Conservation (phyloP, 148 eudicot genomes). For the Chenopodium formosanum region DNA sequence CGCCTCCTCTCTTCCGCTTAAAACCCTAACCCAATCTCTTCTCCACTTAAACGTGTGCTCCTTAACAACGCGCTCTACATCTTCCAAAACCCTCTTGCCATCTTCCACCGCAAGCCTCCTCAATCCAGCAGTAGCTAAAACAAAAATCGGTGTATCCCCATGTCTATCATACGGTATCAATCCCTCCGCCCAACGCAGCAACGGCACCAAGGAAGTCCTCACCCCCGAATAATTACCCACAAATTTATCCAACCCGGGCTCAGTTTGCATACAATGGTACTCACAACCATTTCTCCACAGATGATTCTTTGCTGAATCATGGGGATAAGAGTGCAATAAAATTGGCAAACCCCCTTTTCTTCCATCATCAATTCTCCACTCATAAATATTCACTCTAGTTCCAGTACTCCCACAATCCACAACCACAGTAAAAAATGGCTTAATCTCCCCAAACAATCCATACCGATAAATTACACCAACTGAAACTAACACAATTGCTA, state of each 20-base stretch:
- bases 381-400: slow-evolving; percentile 70
- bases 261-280: slow-evolving; percentile 78
- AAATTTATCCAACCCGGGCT: slow-evolving; percentile 80
- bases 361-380: slow-evolving; percentile 38
- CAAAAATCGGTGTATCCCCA: slow-evolving; percentile 50
- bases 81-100: slow-evolving; percentile 45
- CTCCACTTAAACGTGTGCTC: slow-evolving; percentile 46
- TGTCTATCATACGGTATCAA: slow-evolving; percentile 53
- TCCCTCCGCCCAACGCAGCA: slow-evolving; percentile 62
- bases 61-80: slow-evolving; percentile 56
- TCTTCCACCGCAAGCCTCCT: slow-evolving; percentile 49
- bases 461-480: slow-evolving; percentile 27
- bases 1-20: slow-evolving; percentile 89
- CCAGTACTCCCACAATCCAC: slow-evolving; percentile 94
- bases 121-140: slow-evolving; percentile 80
- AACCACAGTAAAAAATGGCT: slow-evolving; percentile 61
- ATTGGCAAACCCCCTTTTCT: slow-evolving; percentile 40
- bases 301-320: slow-evolving; percentile 30
- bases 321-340: slow-evolving; percentile 56
- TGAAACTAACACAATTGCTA: slow-evolving; percentile 30
- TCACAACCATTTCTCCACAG: slow-evolving; percentile 41
- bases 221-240: slow-evolving; percentile 57
- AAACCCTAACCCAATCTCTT: slow-evolving; percentile 63
- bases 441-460: slow-evolving; percentile 23
- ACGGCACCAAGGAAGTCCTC: slow-evolving; percentile 61